phyloP scores from a whole-genome alignment of 2,329 filamentous ascomycete genomes.

The Erysiphe pisi region DNA sequence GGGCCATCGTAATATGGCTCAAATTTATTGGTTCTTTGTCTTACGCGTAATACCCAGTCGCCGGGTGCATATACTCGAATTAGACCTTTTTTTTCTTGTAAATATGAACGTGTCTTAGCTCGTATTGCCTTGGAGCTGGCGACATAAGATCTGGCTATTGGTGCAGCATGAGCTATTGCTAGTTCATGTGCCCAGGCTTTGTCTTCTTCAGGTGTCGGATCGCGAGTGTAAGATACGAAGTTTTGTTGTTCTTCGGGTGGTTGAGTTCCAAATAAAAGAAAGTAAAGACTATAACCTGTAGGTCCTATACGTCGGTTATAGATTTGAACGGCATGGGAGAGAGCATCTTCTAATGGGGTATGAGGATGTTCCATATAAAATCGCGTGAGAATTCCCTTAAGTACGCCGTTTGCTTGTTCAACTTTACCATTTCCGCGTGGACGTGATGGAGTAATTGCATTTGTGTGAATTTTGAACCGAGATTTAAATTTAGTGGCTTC shows the following conservation, averaged over 20 bases:
- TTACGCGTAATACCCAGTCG: too few relatives aligned
- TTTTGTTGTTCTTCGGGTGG: background rate
- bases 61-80: background rate
- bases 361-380: background rate
- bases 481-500: background rate
- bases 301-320: background rate
- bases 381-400: background rate
- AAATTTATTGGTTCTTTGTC: too few relatives aligned
- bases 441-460: background rate
- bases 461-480: background rate
- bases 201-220: background rate
- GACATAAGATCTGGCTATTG: background rate
- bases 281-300: background rate
- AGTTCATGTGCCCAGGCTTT: background rate
- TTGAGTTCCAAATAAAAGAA: background rate
- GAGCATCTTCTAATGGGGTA: background rate
- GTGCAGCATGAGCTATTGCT: background rate
- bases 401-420: constrained; percentile 18
- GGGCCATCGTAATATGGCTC: too few relatives aligned
- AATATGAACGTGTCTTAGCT: background rate
- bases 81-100: background rate
- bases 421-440: background rate
- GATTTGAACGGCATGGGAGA: background rate
- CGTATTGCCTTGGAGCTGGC: background rate
- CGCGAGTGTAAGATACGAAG: background rate